Base-by-base conservation (phyloP, 306 rosid species). In the Cicer arietinum region DNA sequence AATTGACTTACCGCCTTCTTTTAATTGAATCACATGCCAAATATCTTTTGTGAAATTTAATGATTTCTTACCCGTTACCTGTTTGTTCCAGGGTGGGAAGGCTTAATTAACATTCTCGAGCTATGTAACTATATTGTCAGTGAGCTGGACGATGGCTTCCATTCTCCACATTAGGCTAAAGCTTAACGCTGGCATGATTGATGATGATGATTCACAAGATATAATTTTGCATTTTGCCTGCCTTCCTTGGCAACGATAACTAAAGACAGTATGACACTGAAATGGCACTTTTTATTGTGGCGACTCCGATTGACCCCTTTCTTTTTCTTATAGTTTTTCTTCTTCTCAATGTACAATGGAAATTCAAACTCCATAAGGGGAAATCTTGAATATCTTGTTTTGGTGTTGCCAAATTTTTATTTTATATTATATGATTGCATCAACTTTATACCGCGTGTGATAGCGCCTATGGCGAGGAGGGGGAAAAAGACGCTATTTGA, bases 31-130 rank as follows among this genome's bases (percentile, higher is more conserved):
- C 41, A 12, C 13, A n/a, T 50, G 46, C 65, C 25, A 5, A 69
- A 61, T 41, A 56, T 48, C 7, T 50, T 37, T 50, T 41, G 7
- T 59, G 72, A 42, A 67, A 13, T 56, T 74, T 78, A 17, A 13
- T 44, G 43, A 73, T 43, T 59, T 50, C 18, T 68, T 62, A 10
- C 7, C 61, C 65, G 8, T 37, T n/a, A 52, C 46, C 80, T 25
- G 52, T 59, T 44, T 73, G 14, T 51, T 82, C 6, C 81, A 83
- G 86, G 83, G 86, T 61, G 86, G 86, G 75, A 83, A 79, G 59
- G 13, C 8, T 69, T 81, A 75, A 69, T 69, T 66, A 46, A 74
- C 74, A 60, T 22, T 46, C 13, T 4, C 1, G 56, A 48, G 51
- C 45, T 47, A 44, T 58, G 69, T 75, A 51, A 77, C 53, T 68